Evolutionary conservation across 805 yeast species (phyloP).

Genomic region (Metschnikowia rubicola): DNA sequence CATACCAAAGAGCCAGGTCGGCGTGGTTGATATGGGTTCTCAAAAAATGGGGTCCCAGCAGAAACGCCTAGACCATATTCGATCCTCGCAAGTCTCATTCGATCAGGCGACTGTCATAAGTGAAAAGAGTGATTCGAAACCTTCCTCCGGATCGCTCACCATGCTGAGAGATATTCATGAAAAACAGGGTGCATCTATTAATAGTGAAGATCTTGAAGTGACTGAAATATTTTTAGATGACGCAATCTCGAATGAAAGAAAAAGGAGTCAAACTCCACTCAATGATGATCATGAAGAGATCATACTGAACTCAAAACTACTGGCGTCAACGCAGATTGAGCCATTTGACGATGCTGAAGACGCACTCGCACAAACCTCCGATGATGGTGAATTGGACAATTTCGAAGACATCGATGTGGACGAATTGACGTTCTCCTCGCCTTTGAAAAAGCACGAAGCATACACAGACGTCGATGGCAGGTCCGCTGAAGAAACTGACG

Average conservation of each 20-base stretch:
- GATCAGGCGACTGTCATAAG: not conserved
- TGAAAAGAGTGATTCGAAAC: no score
- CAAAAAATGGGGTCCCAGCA: not conserved
- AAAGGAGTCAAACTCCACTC: not conserved
- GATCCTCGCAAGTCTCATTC: constrained; percentile 19
- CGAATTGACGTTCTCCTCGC: constrained; percentile 1
- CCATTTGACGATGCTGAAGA: no score
- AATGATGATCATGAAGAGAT: no score
- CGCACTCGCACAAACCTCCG: no score
- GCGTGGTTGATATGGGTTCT: constrained; percentile 22
- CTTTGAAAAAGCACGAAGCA: not conserved
- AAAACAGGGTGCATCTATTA: no score
- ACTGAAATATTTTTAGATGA: constrained; percentile 1
- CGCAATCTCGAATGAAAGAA: not conserved
- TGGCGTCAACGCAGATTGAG: no score
- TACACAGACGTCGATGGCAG: not conserved
- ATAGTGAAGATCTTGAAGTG: not conserved
- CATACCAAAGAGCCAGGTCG: constrained; percentile 32
- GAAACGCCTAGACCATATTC: constrained; percentile 1
- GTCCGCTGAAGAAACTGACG: not conserved
- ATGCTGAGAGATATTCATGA: no score
- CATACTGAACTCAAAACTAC: no score
- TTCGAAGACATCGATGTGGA: constrained; percentile 5
- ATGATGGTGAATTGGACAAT: not conserved
- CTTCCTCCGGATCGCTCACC: no score